Evolutionary conservation across 1,139 yeast species (phyloP), one percentile per base, ranked within the genome.

Genomic region (Candida sp.): DNA sequence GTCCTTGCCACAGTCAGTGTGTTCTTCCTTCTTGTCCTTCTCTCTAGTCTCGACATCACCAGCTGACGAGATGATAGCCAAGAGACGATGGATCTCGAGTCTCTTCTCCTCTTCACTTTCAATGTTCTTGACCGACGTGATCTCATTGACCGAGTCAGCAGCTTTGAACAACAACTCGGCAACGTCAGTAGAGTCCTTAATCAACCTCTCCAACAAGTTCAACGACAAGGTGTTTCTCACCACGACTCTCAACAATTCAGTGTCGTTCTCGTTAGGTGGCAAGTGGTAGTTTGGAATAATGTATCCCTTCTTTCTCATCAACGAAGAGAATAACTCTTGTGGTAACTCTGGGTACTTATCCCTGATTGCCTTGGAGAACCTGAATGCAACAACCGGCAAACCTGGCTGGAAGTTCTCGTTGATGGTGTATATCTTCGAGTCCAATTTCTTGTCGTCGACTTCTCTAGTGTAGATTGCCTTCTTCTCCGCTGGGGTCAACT

Each of bases 251-350:
- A 92, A 77, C 52, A 91, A 88, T 68, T 92, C 97, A 51, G 67
- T 74, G 23, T 78, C 78, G 22, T 63, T 63, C 54, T 75, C 81
- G 53, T 66, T 63, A 30, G 89, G 86, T 33, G 97, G 96, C 60
- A 92, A 79, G 55, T 88, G 92, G 70, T 92, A 92, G 76, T 92
- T 92, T 55, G 98, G 98, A 54, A 92, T 80, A 65, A 92, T 92
- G 81, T 88, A 92, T 5, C 96, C 96, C 64, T 86, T 85, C 68
- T 83, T 84, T 67, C 97, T 83, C 63, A 92, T 75, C 65, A 91
- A 68, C 22, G 87, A 77, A 0, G 96, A 86, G 39, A 92, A 68
- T 52, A 90, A 79, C 30, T 86, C 81, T 69, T 92, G 98, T n/a
- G 97, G 97, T 51, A 92, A 81, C 67, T 85, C 90, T 2, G 97